Conservation (phyloP, 2,329 filamentous ascomycete species). For the Canariomyces notabilis region DNA sequence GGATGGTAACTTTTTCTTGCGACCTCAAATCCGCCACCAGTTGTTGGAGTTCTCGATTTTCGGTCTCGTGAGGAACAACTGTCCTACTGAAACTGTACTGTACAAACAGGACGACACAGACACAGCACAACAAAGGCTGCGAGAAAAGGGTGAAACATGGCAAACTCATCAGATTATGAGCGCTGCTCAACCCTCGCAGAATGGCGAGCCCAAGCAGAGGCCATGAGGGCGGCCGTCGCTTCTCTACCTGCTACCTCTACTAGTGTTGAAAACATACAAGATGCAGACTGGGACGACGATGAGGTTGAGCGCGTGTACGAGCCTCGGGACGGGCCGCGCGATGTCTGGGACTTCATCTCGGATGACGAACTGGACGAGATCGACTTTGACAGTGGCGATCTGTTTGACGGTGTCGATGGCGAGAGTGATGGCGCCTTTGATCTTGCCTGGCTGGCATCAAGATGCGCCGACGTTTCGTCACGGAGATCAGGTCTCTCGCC, state of each 20-base stretch:
- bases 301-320: constrained; percentile 47
- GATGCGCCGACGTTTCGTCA: constrained; percentile 61
- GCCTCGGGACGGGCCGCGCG: constrained; percentile 57
- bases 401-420: constrained; percentile 32
- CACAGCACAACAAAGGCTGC: background rate
- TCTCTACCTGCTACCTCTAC: constrained; percentile 46
- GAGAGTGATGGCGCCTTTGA: constrained; percentile 35
- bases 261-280: constrained; percentile 38
- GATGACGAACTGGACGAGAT: constrained; percentile 63
- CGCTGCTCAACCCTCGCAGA: constrained; percentile 29
- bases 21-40: background rate
- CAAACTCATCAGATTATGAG: constrained; percentile 39
- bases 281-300: constrained; percentile 61
- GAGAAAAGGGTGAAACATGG: no score
- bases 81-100: no score
- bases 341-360: constrained; percentile 90
- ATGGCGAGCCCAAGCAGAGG: constrained; percentile 81
- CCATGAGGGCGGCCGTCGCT: constrained; percentile 82
- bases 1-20: background rate
- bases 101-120: no score
- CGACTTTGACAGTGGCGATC: constrained; percentile 40
- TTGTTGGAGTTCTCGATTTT: background rate
- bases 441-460: constrained; percentile 64
- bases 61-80: background rate
- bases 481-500: constrained; percentile 63